These are phyloP conservation scores for Calonectria fujianensis DNA, from an alignment of 2,329 filamentous ascomycete species.

Conservation along the genomic window DNA sequence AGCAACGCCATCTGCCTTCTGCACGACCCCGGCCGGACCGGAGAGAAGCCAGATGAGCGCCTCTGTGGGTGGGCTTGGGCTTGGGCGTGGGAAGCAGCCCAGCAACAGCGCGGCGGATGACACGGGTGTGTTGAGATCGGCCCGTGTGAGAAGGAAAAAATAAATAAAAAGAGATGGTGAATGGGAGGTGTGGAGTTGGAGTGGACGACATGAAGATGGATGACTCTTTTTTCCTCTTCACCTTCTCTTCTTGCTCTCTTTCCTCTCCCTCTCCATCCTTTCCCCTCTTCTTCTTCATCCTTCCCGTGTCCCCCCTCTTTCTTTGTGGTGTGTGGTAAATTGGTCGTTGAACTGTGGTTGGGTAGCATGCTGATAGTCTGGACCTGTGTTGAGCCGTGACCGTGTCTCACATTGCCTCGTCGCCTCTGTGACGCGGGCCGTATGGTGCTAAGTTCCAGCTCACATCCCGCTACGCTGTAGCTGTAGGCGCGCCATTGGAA, in stretches of 20 bases:
- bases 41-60: slow-evolving; percentile 18
- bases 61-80: neutral
- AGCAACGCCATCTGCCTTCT: slow-evolving; percentile 8
- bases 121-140: slow-evolving; percentile 48
- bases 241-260: neutral
- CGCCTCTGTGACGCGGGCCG: slow-evolving; percentile 18
- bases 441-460: slow-evolving; percentile 11
- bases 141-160: slow-evolving; percentile 47
- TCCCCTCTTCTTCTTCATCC: slow-evolving; percentile 1
- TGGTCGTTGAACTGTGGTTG: slow-evolving; percentile 2
- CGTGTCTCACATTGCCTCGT: neutral
- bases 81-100: slow-evolving; percentile 12
- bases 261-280: neutral
- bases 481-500: slow-evolving; percentile 39
- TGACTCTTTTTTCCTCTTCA: slow-evolving; percentile 24
- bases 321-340: slow-evolving; percentile 13
- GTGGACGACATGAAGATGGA: neutral
- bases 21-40: slow-evolving; percentile 33
- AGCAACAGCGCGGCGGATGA: slow-evolving; percentile 26
- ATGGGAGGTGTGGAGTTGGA: slow-evolving; percentile 38
- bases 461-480: slow-evolving; percentile 19
- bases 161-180: neutral
- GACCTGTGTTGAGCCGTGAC: neutral
- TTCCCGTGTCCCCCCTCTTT: slow-evolving; percentile 3
- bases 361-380: neutral